Evolutionary conservation across 352 stramenopile genomes (phyloP), one percentile per base, ranked within the genome.

Genomic region (Phytophthora hibernalis): DNA sequence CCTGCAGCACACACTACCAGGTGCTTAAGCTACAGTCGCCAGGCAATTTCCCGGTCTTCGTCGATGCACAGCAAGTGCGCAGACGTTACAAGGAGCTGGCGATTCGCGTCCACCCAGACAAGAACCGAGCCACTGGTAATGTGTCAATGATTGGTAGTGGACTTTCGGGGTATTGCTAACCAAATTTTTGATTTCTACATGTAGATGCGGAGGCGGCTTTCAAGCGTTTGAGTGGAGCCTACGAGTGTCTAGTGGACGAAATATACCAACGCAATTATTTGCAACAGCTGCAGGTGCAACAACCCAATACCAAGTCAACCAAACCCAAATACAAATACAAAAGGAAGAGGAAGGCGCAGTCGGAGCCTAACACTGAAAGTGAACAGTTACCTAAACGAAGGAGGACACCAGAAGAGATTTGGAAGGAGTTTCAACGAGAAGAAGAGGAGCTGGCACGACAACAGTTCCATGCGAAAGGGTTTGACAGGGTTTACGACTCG

Each of bases 151-250:
- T 43, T 72, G 49, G 5, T 38, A 5, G 21, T 21, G 18, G 48
- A 38, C 28, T 28, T 12, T 18, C 53, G 7, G 20, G 18, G 31
- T 26, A 40, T 20, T 37, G 0, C 42, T 44, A 45, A 42, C 5
- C 15, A 16, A 13, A 20, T 11, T 42, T 38, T 35, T 47, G 4
- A 54, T 31, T 42, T 69, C 28, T 61, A 95, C 85, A 72, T 40
- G 87, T 61, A 95, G 87, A 72, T 40, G 87, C 87, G 0, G 87
- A 89, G 31, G 79, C 84, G 11, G 85, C 85, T 5, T 95, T 95
- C 72, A 92, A 93, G 70, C 83, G 83, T 6, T 57, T 95, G 28
- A 90, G 83, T 48, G 70, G 84, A 30, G 85, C 87, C 2, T 95
- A 95, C 61, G 85, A 93, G 42, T 93, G 87, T 67, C 70, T 95